Percentiles rank a stretch among this genome's conserved stretches.
phyloP scores from a whole-genome alignment of 2,329 filamentous ascomycete species.

The Dendryphion nanum region DNA sequence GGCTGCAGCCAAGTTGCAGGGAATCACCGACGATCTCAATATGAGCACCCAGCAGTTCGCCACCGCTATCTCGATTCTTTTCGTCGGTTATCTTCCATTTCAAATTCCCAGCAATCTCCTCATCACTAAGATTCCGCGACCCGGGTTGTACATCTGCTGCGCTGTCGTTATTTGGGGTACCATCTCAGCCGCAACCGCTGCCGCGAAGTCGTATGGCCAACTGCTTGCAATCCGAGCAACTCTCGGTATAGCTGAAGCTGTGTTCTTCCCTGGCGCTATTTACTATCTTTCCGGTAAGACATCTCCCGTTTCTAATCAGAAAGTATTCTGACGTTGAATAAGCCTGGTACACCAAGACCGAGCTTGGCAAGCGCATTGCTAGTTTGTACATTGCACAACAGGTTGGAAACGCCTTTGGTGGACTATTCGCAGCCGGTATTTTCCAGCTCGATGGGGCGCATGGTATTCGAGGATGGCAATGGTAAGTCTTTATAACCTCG shows the following conservation, averaged over 20 bases:
- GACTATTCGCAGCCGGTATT: constrained; percentile 39
- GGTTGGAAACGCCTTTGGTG: constrained; percentile 40
- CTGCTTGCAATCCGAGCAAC: constrained; percentile 20
- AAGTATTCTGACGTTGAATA: not conserved
- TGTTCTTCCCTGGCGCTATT: constrained; percentile 60
- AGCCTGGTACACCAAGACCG: constrained; percentile 62
- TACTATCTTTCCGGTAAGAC: constrained; percentile 56
- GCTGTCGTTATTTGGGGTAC: constrained; percentile 19
- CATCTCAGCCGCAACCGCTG: constrained; percentile 17
- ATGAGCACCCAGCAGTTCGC: constrained; percentile 19
- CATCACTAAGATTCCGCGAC: constrained; percentile 16
- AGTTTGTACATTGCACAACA: constrained; percentile 36
- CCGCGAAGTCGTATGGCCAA: constrained; percentile 15
- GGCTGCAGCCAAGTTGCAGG: constrained; percentile 17
- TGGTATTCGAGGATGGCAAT: constrained; percentile 29
- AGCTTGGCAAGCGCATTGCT: constrained; percentile 32
- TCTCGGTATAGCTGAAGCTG: constrained; percentile 23
- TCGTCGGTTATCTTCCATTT: constrained; percentile 36
- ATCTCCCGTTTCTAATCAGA: no score
- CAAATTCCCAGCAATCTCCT: constrained; percentile 19
- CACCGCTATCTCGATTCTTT: constrained; percentile 55
- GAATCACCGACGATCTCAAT: constrained; percentile 19
- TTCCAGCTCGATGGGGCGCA: constrained; percentile 23
- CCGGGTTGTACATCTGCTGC: constrained; percentile 17
- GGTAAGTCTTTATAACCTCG: constrained; percentile 2